A percentile compares a stretch with the other conserved stretches of the same genome.
These are phyloP conservation scores for Magnaporthales sp. DNA, from an alignment of 2,329 filamentous ascomycete genomes.

Conservation along the genomic window DNA sequence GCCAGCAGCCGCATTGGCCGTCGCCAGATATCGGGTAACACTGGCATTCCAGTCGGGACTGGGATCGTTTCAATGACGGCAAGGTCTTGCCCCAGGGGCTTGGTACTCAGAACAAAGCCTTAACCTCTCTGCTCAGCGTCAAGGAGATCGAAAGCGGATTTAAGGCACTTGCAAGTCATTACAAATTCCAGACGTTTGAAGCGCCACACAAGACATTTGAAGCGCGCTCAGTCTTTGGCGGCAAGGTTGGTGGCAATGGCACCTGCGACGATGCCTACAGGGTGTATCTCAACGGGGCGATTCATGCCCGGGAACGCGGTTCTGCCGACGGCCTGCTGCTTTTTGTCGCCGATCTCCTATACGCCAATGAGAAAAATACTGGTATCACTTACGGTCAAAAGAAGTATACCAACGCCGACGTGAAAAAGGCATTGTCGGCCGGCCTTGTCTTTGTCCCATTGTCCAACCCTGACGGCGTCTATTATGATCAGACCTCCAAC, in stretches of 20 bases:
- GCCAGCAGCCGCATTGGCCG: slow-evolving; percentile 4
- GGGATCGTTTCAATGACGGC: slow-evolving; percentile 33
- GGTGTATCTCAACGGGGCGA: slow-evolving; percentile 42
- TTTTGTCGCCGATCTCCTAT: slow-evolving; percentile 47
- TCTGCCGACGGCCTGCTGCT: slow-evolving; percentile 47
- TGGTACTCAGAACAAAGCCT: slow-evolving; percentile 25
- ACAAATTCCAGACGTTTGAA: slow-evolving; percentile 29
- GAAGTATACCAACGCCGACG: slow-evolving; percentile 41
- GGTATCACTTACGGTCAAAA: slow-evolving; percentile 44
- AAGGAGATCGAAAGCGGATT: slow-evolving; percentile 35
- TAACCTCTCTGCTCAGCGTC: slow-evolving; percentile 32
- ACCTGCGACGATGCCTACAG: slow-evolving; percentile 21
- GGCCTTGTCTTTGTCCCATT: slow-evolving; percentile 45
- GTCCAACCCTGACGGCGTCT: slow-evolving; percentile 44
- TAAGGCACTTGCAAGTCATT: slow-evolving; percentile 29
- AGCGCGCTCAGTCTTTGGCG: slow-evolving; percentile 27
- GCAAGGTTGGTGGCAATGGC: slow-evolving; percentile 22
- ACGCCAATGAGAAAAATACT: slow-evolving; percentile 36
- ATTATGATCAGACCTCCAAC: slow-evolving; percentile 40
- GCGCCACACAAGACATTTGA: slow-evolving; percentile 35
- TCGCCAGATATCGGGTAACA: slow-evolving; percentile 7
- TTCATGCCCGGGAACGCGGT: slow-evolving; percentile 51
- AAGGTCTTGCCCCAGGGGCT: slow-evolving; percentile 26
- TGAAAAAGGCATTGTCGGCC: slow-evolving; percentile 38
- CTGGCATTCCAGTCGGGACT: slow-evolving; percentile 27